phyloP scores from a whole-genome alignment of 345 rosid genomes.

The Populus pruinosa region DNA sequence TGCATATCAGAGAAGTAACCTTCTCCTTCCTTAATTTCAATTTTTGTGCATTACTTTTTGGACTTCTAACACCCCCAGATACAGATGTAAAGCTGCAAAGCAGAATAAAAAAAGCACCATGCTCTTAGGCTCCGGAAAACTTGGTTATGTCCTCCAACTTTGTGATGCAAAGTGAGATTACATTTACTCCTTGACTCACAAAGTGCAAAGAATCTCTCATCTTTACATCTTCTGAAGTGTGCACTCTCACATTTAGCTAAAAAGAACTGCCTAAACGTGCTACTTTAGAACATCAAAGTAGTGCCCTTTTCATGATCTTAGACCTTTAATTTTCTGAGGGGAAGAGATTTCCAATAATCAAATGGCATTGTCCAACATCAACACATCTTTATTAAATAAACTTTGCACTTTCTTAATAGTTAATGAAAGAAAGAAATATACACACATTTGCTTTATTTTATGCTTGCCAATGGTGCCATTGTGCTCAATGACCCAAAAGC shows the following conservation, averaged over 20 bases:
- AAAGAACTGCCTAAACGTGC: slow-evolving; percentile 20
- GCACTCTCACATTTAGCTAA: slow-evolving; percentile 20
- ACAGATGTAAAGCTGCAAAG: not conserved
- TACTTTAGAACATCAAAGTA: not conserved
- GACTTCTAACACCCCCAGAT: not conserved
- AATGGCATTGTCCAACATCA: not conserved
- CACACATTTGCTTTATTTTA: not conserved
- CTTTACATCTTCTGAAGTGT: slow-evolving; percentile 14
- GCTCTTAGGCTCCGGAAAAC: slow-evolving; percentile 7
- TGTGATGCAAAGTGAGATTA: not conserved
- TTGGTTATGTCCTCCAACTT: not conserved
- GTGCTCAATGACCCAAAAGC: slow-evolving; percentile 14
- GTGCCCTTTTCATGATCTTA: not conserved
- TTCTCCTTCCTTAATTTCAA: not conserved
- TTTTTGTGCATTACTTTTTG: not conserved
- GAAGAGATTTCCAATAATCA: not conserved
- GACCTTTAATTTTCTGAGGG: not conserved
- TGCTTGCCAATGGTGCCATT: slow-evolving; percentile 8
- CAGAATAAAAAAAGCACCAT: not conserved
- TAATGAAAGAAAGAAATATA: not conserved
- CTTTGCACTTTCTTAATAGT: not conserved
- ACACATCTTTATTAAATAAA: not conserved
- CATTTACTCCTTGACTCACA: not conserved
- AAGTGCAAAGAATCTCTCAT: not conserved
- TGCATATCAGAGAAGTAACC: slow-evolving; percentile 81